Evolutionary conservation across 1,284 basidiomycete species (phyloP).

Genomic region (Anthracocystis panici-leucophaei): DNA sequence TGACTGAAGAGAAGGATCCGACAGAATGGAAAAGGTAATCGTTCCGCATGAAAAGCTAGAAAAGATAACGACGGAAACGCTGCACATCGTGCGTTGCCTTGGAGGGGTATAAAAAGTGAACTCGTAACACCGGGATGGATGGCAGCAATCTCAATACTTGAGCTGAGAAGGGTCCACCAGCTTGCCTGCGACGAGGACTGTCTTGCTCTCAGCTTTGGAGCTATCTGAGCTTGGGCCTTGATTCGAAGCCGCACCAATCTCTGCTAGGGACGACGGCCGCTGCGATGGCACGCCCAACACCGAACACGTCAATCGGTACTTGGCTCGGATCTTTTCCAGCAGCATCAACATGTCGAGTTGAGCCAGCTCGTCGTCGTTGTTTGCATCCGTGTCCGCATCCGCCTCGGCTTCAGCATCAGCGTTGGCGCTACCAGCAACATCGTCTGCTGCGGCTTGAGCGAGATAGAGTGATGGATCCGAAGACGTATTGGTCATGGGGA

Average conservation of each 20-base stretch:
- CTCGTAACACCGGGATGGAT: neutral
- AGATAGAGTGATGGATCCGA: slow-evolving; percentile 68
- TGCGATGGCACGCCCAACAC: slow-evolving; percentile 80
- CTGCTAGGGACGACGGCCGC: slow-evolving; percentile 13
- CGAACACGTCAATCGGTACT: slow-evolving; percentile 87
- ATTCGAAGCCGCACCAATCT: neutral
- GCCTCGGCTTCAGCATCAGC: slow-evolving; percentile 46
- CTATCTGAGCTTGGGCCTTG: neutral
- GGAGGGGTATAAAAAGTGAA: neutral
- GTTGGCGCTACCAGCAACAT: slow-evolving; percentile 16
- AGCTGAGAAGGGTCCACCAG: slow-evolving; percentile 53
- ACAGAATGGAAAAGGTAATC: neutral
- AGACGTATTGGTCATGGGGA: slow-evolving; percentile 74
- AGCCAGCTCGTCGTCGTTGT: slow-evolving; percentile 53
- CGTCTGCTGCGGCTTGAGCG: neutral
- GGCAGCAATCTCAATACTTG: slow-evolving; percentile 20
- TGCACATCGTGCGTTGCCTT: neutral
- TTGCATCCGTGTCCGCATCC: slow-evolving; percentile 13
- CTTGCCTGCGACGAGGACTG: slow-evolving; percentile 48
- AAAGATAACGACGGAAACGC: neutral
- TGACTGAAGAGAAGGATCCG: neutral
- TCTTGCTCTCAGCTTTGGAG: slow-evolving; percentile 18
- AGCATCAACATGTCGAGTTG: slow-evolving; percentile 79
- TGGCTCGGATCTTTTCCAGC: slow-evolving; percentile 84
- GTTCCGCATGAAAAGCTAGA: neutral